Base-by-base conservation (phyloP, 73 alveolate species). In the Symbiodinium natans region DNA sequence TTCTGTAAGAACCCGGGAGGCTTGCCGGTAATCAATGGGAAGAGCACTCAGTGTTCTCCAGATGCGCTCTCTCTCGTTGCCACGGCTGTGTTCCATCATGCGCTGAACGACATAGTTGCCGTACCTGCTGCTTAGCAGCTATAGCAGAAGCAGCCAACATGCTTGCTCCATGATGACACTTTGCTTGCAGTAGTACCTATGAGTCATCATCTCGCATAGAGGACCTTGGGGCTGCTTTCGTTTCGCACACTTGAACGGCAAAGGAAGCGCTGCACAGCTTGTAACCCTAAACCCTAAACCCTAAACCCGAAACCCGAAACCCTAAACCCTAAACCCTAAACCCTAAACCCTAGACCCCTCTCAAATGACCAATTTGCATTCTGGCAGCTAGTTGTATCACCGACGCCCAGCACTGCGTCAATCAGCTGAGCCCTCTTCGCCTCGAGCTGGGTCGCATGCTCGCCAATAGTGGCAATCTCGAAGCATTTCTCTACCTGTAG, bases 41-140 rank as follows among this genome's bases (percentile, higher is more conserved):
- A 86, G 73, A 27, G 94, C 34, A 36, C 33, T 54, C 59, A 86
- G n/a, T 17, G 94, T 52, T 33, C 94, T 77, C 27, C 8, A 86
- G 84, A 86, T 86, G 84, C 94, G 94, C 84, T 86, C 94, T 40
- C 94, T 52, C 73, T 86, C 94, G 13, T 56, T 86, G 33, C 94
- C 94, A 2, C 94, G 94, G 86, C 99, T 99, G 43, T 99, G 99
- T 93, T 99, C 99, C 74, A 99, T 90, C 82, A 99, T 92, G 93
- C 99, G 99, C 93, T 99, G 99, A 8, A 99, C 99, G 33, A 99
- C 99, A 56, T 77, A 98, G 97, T 98, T 86, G 54, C 98, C 98
- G 71, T 73, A 99, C 92, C 86, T 95, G 93, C 95, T 1, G 33
- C 80, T 23, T 25, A 29, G 38, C 11, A 13, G 0, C 34, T 6